Evolutionary conservation across 352 stramenopile genomes (phyloP).

Genomic region (Phytophthora foliorum): DNA sequence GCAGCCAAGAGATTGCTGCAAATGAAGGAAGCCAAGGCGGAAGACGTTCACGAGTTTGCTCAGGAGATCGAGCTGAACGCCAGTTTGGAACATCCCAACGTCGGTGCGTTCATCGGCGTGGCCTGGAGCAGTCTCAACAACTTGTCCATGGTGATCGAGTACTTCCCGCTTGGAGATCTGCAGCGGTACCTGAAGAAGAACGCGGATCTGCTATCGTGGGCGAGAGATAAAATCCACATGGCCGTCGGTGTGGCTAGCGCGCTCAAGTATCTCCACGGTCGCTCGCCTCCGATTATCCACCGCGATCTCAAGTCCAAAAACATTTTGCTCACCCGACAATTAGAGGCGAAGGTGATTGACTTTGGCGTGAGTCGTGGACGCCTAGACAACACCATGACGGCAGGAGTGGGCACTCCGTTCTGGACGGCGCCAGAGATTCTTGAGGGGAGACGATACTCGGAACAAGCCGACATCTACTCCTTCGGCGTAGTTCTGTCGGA

Average conservation of each 20-base stretch:
- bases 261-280: constrained; percentile 51
- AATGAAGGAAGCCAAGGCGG: constrained; percentile 30
- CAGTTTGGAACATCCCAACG: constrained; percentile 41
- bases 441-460: constrained; percentile 55
- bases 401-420: constrained; percentile 57
- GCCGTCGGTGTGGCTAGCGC: constrained; percentile 43
- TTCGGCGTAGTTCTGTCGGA: constrained; percentile 67
- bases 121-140: constrained; percentile 57
- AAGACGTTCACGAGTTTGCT: constrained; percentile 45
- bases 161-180: constrained; percentile 50
- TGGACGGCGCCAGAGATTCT: constrained; percentile 79
- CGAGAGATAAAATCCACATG: constrained; percentile 47
- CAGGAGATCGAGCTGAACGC: constrained; percentile 49
- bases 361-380: constrained; percentile 53
- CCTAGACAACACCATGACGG: constrained; percentile 44
- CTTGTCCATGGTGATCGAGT: constrained; percentile 55
- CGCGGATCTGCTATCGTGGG: constrained; percentile 33
- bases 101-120: constrained; percentile 49
- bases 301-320: constrained; percentile 59
- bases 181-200: constrained; percentile 44
- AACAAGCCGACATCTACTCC: constrained; percentile 76
- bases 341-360: constrained; percentile 56
- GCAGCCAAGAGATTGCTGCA: constrained; percentile 56
- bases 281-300: constrained; percentile 51
- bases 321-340: constrained; percentile 45